Percentiles rank a stretch among this genome's conserved stretches.
Conservation (phyloP, 2,329 filamentous ascomycete species). For the Pestalotiopsis fici region DNA sequence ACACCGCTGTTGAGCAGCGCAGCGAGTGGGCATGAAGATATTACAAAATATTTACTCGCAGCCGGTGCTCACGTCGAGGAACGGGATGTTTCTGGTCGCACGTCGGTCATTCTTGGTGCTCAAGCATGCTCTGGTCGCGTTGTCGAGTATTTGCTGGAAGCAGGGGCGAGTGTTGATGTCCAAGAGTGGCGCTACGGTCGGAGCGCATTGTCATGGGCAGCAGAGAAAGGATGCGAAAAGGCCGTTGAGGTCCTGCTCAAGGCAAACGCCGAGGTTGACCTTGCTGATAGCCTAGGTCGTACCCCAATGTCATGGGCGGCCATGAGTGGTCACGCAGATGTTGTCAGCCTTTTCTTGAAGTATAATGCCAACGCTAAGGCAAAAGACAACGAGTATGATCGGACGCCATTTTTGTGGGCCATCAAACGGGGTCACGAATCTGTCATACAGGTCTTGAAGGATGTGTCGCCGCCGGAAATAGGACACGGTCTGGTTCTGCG, state of each 20-base stretch:
- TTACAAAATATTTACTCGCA: background rate
- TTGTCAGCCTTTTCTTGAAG: background rate
- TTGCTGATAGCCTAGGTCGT: background rate
- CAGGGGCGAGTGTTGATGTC: background rate
- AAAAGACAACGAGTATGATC: background rate
- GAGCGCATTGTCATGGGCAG: background rate
- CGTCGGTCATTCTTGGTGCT: background rate
- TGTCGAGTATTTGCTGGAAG: background rate
- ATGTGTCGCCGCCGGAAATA: background rate
- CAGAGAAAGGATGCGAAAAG: background rate
- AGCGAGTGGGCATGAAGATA: background rate
- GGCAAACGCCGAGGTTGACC: background rate
- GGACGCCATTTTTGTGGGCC: background rate
- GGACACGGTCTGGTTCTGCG: background rate
- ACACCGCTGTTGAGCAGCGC: background rate
- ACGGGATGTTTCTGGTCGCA: background rate
- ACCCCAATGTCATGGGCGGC: background rate
- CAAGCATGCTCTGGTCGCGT: background rate
- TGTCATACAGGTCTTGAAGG: background rate
- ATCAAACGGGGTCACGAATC: background rate
- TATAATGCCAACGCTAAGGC: background rate
- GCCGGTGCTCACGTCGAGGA: background rate
- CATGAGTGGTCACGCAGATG: background rate
- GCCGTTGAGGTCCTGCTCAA: background rate
- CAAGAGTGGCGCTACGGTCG: background rate